These are phyloP conservation scores for Westerdykella aurantiaca DNA, from an alignment of 2,329 filamentous ascomycete species.

Conservation along the genomic window DNA sequence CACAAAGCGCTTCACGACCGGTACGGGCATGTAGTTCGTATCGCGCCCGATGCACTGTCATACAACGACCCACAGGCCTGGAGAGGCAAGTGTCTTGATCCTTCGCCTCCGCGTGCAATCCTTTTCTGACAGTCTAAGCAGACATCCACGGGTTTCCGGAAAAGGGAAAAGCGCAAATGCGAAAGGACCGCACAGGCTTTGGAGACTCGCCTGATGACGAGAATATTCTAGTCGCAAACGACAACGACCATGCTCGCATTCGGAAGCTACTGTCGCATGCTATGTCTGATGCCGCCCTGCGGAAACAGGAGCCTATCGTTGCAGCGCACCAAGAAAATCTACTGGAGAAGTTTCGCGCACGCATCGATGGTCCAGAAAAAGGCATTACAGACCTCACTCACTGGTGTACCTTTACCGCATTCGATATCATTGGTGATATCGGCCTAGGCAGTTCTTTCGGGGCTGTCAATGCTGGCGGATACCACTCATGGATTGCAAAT, in stretches of 20 bases:
- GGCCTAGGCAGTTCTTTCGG: conserved; percentile 21
- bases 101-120: no score
- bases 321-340: conserved; percentile 1
- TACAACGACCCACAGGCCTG: conserved; percentile 9
- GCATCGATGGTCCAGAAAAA: conserved; percentile 1
- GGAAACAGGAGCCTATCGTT: conserved; percentile 31
- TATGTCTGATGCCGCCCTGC: conserved; percentile 35
- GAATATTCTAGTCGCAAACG: conserved; percentile 4
- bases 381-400: conserved; percentile 8
- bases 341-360: conserved; percentile 1
- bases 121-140: no score
- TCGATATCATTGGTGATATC: conserved; percentile 21
- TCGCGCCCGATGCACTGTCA: conserved; percentile 9
- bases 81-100: conserved; percentile 5
- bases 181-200: conserved; percentile 28
- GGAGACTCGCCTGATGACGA: conserved; percentile 14
- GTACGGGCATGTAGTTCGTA: conserved; percentile 13
- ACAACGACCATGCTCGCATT: conserved; percentile 23
- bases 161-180: conserved; percentile 21
- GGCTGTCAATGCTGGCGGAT: no score
- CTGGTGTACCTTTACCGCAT: conserved; percentile 9
- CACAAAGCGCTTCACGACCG: conserved; percentile 6
- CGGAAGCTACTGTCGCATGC: conserved; percentile 28
- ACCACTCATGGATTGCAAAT: no score
- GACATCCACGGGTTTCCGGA: conserved; percentile 18